These are phyloP conservation scores for Lactifluus piperatus DNA, from an alignment of 768 basidiomycete species.

Conservation along the genomic window DNA sequence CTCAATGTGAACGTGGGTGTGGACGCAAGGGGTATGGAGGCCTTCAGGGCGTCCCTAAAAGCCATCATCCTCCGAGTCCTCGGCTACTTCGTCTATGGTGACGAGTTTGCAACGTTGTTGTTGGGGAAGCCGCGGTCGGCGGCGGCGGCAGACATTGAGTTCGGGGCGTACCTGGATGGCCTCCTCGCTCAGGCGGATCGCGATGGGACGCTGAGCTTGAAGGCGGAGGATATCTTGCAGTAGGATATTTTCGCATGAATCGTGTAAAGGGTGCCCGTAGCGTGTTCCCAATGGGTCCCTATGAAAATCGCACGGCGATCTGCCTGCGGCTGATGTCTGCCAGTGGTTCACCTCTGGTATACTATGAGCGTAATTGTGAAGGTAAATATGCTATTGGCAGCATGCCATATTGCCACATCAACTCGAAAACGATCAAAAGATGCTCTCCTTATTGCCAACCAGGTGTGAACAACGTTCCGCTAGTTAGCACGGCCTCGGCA, in stretches of 20 bases:
- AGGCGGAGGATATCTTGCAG: slow-evolving; percentile 14
- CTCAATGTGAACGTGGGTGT: not conserved
- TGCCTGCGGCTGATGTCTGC: no score
- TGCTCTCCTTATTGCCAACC: no score
- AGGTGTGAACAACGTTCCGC: no score
- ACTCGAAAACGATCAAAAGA: no score
- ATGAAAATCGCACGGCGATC: no score
- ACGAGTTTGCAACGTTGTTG: not conserved
- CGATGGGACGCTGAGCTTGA: not conserved
- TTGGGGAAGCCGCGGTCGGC: not conserved
- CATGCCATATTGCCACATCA: no score
- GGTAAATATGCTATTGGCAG: no score
- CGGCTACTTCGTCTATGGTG: not conserved
- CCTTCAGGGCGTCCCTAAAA: slow-evolving; percentile 9
- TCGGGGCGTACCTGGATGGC: not conserved
- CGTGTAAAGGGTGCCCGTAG: no score
- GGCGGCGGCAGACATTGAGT: not conserved
- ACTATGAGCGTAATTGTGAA: no score
- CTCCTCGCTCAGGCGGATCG: not conserved
- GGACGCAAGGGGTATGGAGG: slow-evolving; percentile 7
- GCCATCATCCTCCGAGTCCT: not conserved
- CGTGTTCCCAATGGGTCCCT: no score
- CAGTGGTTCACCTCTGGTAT: no score
- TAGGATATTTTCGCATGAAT: slow-evolving; percentile 6
- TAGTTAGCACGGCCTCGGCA: no score